Evolutionary conservation across 2,329 filamentous ascomycete species (phyloP), one percentile per base, ranked within the genome.

Genomic region (Cladosporium sp.): DNA sequence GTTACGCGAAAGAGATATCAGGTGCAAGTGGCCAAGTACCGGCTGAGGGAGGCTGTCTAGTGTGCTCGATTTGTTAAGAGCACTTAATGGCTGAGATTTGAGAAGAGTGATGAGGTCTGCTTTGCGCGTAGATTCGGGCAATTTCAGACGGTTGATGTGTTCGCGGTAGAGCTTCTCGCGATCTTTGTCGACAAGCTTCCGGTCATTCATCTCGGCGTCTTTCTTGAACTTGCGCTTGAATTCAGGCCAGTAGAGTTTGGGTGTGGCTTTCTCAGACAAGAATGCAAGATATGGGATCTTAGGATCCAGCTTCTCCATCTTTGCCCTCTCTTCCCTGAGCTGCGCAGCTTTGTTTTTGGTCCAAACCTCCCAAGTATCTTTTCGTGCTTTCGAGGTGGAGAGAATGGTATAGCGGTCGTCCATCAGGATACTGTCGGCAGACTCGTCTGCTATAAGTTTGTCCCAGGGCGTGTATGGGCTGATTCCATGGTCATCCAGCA

Each of bases 211-310:
- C 53, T 86, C 82, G 0, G 83, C 73, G 62, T 96, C 91, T 63
- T 88, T 92, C 63, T 88, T 88, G 74, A 85, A 94, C 70, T 97
- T 99, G 34, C 94, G 82, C 66, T 90, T 91, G 75, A 99, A 99
- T 71, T 99, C 94, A 0, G 90, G 88, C 94, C 94, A 99, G 78
- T 96, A 99, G 1, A 99, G 80, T 74, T 96, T 97, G 0, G 90
- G 88, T 0, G 87, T 94, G 0, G 92, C 93, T 64, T 91, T 83
- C 49, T 87, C 83, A 62, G 93, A 85, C 28, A 99, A 78, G 62
- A 99, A 88, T 0, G 83, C 82, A 60, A 97, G 76, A 71, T 95
- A 99, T 0, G 87, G 85, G 62, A 96, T 88, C 47, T 83, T 80
- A 1, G 94, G 93, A 67, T 97, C 91, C 62, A 84, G 84, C 76